Percentiles rank a stretch among this genome's conserved stretches.
These are phyloP conservation scores for Sugiyamaella qingdaonensis DNA, from an alignment of 805 yeast species.

Conservation along the genomic window DNA sequence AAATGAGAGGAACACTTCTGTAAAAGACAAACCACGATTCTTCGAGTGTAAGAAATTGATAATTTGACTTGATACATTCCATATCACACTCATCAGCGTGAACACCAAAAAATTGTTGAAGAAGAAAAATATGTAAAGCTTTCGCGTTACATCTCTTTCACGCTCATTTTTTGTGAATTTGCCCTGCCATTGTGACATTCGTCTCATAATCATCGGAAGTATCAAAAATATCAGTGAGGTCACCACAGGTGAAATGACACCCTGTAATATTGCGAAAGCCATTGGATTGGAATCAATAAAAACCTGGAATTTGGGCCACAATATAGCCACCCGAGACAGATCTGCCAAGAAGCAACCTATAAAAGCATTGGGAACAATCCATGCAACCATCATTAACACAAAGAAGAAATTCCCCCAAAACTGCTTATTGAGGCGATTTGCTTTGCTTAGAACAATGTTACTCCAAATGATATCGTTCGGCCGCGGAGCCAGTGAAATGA, in stretches of 20 bases:
- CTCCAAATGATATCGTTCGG: conserved; percentile 37
- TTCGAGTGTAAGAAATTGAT: conserved; percentile 20
- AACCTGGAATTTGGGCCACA: conserved; percentile 34
- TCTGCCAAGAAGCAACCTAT: conserved; percentile 39
- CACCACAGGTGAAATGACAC: conserved; percentile 35
- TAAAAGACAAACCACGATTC: conserved; percentile 20
- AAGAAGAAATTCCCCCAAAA: conserved; percentile 33
- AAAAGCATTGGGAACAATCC: conserved; percentile 40
- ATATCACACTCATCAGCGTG: conserved; percentile 36
- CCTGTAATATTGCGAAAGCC: conserved; percentile 35
- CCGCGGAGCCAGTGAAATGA: conserved; percentile 30
- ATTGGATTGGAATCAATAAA: conserved; percentile 27
- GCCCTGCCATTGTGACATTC: conserved; percentile 37
- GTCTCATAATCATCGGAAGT: conserved; percentile 35
- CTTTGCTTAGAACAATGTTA: conserved; percentile 28
- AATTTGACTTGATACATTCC: conserved; percentile 34
- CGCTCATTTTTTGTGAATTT: conserved; percentile 34
- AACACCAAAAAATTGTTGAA: conserved; percentile 37
- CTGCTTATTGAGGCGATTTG: conserved; percentile 31
- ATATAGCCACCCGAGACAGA: conserved; percentile 32
- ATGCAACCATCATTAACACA: conserved; percentile 27
- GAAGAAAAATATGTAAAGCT: conserved; percentile 36
- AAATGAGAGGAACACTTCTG: conserved; percentile 28
- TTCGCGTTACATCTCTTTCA: conserved; percentile 35
- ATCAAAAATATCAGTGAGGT: conserved; percentile 33